These are phyloP conservation scores for Selaginella moellendorffii DNA, from an alignment of 75 land plant genomes.

Conservation along the genomic window DNA sequence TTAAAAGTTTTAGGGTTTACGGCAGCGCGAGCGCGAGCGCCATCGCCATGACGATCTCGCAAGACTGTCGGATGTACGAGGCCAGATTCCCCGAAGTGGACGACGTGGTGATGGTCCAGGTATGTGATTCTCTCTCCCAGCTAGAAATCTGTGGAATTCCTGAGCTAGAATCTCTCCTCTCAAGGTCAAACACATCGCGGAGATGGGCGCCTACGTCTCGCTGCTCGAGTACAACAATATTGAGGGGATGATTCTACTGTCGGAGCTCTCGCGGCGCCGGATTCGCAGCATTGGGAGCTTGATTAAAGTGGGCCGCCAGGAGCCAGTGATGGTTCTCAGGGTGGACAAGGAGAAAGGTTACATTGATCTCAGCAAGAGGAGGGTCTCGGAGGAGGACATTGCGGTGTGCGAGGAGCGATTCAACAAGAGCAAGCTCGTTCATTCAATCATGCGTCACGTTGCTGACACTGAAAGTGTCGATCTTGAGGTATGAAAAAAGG, in stretches of 20 bases:
- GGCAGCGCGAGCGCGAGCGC: not conserved
- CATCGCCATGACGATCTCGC: constrained; percentile 20
- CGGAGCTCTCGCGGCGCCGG: constrained; percentile 94
- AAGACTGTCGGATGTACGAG: constrained; percentile 95
- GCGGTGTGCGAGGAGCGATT: constrained; percentile 83
- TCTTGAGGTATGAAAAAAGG: constrained; percentile 47
- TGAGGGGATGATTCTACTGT: constrained; percentile 94
- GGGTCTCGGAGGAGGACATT: constrained; percentile 84
- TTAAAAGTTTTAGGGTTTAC: not conserved
- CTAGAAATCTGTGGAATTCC: not conserved
- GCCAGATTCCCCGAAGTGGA: constrained; percentile 86
- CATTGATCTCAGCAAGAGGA: constrained; percentile 82
- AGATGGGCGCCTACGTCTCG: constrained; percentile 93
- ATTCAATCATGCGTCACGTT: constrained; percentile 97
- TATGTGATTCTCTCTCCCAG: not conserved
- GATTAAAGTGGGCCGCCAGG: constrained; percentile 86
- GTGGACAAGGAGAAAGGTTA: constrained; percentile 96
- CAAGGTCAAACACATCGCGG: constrained; percentile 89
- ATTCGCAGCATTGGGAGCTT: constrained; percentile 76
- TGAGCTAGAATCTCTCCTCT: not conserved
- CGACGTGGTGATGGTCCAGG: constrained; percentile 76
- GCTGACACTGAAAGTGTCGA: constrained; percentile 75
- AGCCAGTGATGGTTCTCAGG: constrained; percentile 89
- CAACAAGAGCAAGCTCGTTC: constrained; percentile 95
- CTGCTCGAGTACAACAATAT: constrained; percentile 93